Base-by-base conservation (phyloP, 306 rosid genomes). In the Malus fusca region DNA sequence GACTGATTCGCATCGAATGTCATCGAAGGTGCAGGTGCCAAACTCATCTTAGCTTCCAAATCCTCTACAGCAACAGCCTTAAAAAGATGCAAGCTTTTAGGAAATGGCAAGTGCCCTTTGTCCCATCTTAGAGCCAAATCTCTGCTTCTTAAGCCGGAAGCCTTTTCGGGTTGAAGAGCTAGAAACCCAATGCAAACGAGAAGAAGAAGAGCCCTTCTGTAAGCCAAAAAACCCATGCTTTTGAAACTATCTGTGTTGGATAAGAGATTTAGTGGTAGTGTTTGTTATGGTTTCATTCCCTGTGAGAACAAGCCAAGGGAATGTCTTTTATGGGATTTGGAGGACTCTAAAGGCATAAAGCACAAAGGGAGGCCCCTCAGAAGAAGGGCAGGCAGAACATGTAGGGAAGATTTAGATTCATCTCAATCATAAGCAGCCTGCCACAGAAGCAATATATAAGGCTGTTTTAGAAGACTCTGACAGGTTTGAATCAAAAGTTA, bases 401-500 rank as follows among this genome's bases (percentile, higher is more conserved):
- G 89, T 83, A 81, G 86, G 91, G 92, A 84, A 83, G 87, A 87
- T 81, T 84, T 59, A 84, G 96, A 87, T 88, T 94, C 91, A 85
- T 75, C 83, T 81, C 87, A 90, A 95, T 92, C 89, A 90, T 92
- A 82, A 87, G 92, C 88, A 91, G 92, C 88, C 87, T 88, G 92
- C 81, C 64, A 80, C 75, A 68, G 92, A 89, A 89, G 93, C 90
- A 88, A 90, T 82, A 84, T 80, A 92, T 80, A 92, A 90, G 87
- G 96, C 85, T 90, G 92, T 82, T 89, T 85, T 85, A 79, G 91
- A 87, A 84, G 92, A 71, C 88, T 83, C 75, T 87, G 95, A 88
- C 93, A 84, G 89, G 97, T 85, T 92, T 92, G 98, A 95, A 90
- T 79, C 63, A 83, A 78, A 92, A 89, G 95, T 85, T 88, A 70